Percentiles rank a stretch among this genome's conserved stretches.
phyloP scores from a whole-genome alignment of 2,329 filamentous ascomycete species.

The Aspergillus persii region DNA sequence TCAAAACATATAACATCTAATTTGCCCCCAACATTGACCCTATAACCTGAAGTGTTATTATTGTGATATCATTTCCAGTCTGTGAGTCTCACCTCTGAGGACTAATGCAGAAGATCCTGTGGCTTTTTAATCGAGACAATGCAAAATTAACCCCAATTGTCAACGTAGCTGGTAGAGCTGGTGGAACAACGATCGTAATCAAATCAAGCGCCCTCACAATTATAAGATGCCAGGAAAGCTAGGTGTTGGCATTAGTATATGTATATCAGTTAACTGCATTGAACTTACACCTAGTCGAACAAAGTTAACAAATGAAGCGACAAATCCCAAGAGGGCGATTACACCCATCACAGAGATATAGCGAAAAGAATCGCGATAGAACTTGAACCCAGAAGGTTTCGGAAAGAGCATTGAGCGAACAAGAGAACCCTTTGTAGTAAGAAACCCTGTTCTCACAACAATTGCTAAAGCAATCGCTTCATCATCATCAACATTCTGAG shows the following conservation, averaged over 20 bases:
- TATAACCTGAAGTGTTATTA: conserved; percentile 12
- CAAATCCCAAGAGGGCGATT: conserved; percentile 81
- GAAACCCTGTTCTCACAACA: conserved; percentile 91
- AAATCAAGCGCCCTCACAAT: conserved; percentile 88
- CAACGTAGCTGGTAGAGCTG: conserved; percentile 87
- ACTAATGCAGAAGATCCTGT: conserved; percentile 95
- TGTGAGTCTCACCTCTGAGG: conserved; percentile 61
- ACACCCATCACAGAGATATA: conserved; percentile 96
- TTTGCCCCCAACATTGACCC: conserved; percentile 95
- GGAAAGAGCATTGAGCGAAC: conserved; percentile 98
- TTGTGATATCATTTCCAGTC: too few relatives aligned
- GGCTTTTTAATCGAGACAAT: conserved; percentile 76
- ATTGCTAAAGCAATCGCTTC: conserved; percentile 90
- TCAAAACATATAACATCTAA: conserved; percentile 96
- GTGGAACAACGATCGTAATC: conserved; percentile 96
- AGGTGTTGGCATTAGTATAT: conserved; percentile 18
- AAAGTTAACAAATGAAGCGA: conserved; percentile 92
- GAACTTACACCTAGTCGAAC: conserved; percentile 64
- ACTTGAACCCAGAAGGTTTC: conserved; percentile 97
- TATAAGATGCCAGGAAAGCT: conserved; percentile 83
- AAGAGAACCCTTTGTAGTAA: conserved; percentile 92
- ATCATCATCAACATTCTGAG: conserved; percentile 79
- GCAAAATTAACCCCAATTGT: conserved; percentile 98
- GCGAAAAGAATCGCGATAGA: conserved; percentile 94
- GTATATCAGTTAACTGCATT: background rate